A percentile compares a stretch with the other conserved stretches of the same genome.
These are phyloP conservation scores for Solanum chiquidenum DNA, from an alignment of 257 asterid genomes.

Conservation along the genomic window DNA sequence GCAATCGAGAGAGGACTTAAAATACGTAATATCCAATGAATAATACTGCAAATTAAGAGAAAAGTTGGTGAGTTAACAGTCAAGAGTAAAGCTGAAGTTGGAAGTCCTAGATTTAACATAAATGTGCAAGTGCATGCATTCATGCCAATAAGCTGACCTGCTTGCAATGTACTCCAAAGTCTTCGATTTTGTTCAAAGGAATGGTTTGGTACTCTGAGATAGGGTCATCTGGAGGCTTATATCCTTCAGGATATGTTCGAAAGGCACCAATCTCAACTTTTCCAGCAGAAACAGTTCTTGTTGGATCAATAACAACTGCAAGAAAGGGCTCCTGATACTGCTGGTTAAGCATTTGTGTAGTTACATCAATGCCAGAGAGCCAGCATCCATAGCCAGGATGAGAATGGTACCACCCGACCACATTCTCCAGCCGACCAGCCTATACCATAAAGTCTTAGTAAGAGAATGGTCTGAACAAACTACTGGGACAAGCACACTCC, in stretches of 20 bases:
- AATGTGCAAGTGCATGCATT: not conserved
- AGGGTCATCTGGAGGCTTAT: constrained; percentile 94
- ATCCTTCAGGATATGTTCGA: constrained; percentile 92
- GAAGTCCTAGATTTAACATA: not conserved
- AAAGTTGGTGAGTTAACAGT: not conserved
- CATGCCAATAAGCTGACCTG: constrained; percentile 40
- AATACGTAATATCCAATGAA: constrained; percentile 83
- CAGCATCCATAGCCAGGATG: constrained; percentile 99
- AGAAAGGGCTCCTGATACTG: constrained; percentile 92
- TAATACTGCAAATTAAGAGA: constrained; percentile 53
- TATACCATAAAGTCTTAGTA: constrained; percentile 8
- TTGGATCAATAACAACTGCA: constrained; percentile 98
- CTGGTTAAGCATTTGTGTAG: constrained; percentile 97
- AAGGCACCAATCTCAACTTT: constrained; percentile 98
- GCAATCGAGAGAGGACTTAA: constrained; percentile 84
- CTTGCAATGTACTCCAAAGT: constrained; percentile 96
- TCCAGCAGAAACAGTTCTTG: constrained; percentile 97
- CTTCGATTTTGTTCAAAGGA: constrained; percentile 96
- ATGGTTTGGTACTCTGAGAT: constrained; percentile 96
- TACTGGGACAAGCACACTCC: not conserved
- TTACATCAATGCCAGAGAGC: constrained; percentile 97
- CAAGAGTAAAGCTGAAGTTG: not conserved
- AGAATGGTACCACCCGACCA: constrained; percentile 97
- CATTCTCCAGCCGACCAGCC: constrained; percentile 97
- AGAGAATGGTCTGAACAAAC: not conserved